Conservation (phyloP, 371 early-diverging fungal species). For the Lichtheimia ornata region DNA sequence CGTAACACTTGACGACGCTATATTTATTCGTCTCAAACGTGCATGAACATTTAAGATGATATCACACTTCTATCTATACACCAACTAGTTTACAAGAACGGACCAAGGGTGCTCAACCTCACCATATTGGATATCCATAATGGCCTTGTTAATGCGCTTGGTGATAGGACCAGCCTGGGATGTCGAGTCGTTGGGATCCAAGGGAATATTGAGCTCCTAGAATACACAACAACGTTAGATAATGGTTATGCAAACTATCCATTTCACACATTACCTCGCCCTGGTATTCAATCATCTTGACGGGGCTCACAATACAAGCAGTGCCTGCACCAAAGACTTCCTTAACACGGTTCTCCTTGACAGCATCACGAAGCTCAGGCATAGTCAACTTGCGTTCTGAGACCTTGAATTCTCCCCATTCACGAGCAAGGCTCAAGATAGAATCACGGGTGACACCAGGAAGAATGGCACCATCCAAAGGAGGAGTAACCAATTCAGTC, state of each 20-base stretch:
- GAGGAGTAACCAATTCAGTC: constrained; percentile 88
- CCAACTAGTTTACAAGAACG: constrained; percentile 55
- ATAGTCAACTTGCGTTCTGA: constrained; percentile 85
- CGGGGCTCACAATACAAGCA: constrained; percentile 93
- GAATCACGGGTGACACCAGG: constrained; percentile 98
- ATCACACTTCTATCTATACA: too few species aligned
- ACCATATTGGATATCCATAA: constrained; percentile 95
- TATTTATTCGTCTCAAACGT: too few species aligned
- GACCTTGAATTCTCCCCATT: constrained; percentile 92
- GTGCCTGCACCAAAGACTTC: constrained; percentile 96
- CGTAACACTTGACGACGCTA: too few species aligned
- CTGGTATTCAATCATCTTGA: constrained; percentile 81
- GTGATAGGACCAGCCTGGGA: constrained; percentile 92
- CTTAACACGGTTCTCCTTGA: constrained; percentile 65
- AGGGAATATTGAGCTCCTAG: constrained; percentile 75
- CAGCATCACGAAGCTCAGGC: constrained; percentile 76
- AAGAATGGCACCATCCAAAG: constrained; percentile 93
- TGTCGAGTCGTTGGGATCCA: constrained; percentile 82
- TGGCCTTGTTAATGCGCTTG: constrained; percentile 80
- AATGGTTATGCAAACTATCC: background rate
- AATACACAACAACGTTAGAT: background rate
- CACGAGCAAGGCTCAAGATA: constrained; percentile 77
- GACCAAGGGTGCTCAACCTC: constrained; percentile 78
- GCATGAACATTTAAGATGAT: too few species aligned
- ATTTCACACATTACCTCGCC: constrained; percentile 31